Conservation (phyloP, 176 grass and related monocot genomes). For the Oryza glaberrima region DNA sequence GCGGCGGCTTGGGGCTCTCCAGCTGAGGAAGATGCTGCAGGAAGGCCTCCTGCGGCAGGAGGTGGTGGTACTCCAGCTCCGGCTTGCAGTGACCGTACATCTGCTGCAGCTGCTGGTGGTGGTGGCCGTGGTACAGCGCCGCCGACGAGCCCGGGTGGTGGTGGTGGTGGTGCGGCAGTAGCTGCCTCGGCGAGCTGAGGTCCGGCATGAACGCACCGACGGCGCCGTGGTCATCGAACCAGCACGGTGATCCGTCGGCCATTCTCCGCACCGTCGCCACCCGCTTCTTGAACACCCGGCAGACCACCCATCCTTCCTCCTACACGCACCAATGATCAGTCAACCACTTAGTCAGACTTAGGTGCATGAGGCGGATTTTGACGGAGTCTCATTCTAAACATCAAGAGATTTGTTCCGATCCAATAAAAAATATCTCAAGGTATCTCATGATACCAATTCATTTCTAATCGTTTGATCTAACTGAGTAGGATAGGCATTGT, state of each 20-base stretch:
- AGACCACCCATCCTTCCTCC: conserved; percentile 99
- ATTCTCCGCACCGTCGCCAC: conserved; percentile 56
- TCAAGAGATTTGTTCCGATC: too few relatives aligned
- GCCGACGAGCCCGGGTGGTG: conserved; percentile 20
- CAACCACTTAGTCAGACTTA: not conserved
- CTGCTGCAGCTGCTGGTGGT: conserved; percentile 26
- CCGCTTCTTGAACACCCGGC: conserved; percentile 93
- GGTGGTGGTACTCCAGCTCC: conserved; percentile 77
- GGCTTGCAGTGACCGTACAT: conserved; percentile 77
- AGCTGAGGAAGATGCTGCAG: conserved; percentile 75
- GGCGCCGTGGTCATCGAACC: conserved; percentile 68
- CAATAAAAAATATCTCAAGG: too few relatives aligned
- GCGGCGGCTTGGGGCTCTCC: conserved; percentile 68
- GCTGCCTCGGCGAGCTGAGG: conserved; percentile 57
- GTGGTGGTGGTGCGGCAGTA: conserved; percentile 37
- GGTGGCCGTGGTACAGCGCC: conserved; percentile 39
- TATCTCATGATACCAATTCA: too few relatives aligned
- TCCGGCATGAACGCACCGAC: conserved; percentile 56
- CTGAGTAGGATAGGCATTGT: too few relatives aligned
- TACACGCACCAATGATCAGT: conserved; percentile 26
- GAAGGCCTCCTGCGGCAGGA: conserved; percentile 70
- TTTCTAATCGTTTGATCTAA: too few relatives aligned
- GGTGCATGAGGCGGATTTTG: too few relatives aligned
- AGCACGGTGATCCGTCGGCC: conserved; percentile 55
- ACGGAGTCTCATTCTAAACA: too few relatives aligned